These are phyloP conservation scores for Keithomyces neogunnii DNA, from an alignment of 2,329 filamentous ascomycete genomes.

Conservation along the genomic window DNA sequence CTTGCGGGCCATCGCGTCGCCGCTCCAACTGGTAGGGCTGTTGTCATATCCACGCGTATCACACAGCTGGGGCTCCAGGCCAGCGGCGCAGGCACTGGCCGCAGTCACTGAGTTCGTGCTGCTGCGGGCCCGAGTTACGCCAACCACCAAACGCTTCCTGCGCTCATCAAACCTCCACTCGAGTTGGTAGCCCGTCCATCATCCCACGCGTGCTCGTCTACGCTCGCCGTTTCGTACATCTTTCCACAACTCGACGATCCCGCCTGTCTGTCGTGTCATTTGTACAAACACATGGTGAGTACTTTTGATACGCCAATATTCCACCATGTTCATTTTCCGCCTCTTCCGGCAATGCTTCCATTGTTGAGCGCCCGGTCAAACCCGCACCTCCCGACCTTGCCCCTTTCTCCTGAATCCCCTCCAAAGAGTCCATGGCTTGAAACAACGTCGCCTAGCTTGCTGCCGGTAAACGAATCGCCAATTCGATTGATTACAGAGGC, in stretches of 20 bases:
- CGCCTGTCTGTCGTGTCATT: not conserved
- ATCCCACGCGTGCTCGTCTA: not conserved
- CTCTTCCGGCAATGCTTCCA: not conserved
- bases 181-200: too few relatives aligned
- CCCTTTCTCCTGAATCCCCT: not conserved
- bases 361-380: not conserved
- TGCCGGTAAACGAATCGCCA: not conserved
- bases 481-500: not conserved
- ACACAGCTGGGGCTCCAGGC: too few relatives aligned
- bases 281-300: conserved; percentile 3
- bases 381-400: not conserved
- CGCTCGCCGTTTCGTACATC: not conserved
- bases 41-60: too few relatives aligned
- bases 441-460: not conserved
- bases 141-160: too few relatives aligned
- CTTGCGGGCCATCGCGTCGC: too few relatives aligned
- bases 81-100: too few relatives aligned
- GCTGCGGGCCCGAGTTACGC: too few relatives aligned
- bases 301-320: not conserved
- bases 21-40: too few relatives aligned
- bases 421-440: not conserved
- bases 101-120: too few relatives aligned
- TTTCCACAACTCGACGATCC: not conserved
- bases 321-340: not conserved
- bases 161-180: too few relatives aligned